A percentile compares a stretch with the other conserved stretches of the same genome.
Conservation (phyloP, 805 yeast species). For the Candida takata region DNA sequence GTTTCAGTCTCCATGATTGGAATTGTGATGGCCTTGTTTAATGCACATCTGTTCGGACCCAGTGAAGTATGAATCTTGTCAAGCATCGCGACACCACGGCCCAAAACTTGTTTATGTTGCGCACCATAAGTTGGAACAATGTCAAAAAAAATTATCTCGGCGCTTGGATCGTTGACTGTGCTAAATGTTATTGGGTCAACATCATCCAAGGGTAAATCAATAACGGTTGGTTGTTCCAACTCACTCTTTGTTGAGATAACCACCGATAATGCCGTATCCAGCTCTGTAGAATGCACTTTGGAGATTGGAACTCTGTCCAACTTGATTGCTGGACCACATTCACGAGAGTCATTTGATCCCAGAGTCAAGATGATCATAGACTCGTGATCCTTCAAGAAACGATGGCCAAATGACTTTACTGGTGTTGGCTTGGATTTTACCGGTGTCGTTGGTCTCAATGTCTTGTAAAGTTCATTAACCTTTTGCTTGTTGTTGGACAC, state of each 20-base stretch:
- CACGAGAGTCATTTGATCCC: constrained; percentile 79
- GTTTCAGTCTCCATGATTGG: constrained; percentile 73
- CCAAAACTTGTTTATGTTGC: constrained; percentile 45
- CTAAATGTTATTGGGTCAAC: constrained; percentile 69
- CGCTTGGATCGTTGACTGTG: constrained; percentile 41
- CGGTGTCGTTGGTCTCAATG: constrained; percentile 11
- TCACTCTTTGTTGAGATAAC: constrained; percentile 38
- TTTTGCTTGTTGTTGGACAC: constrained; percentile 5
- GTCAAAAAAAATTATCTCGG: constrained; percentile 67
- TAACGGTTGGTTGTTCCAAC: constrained; percentile 43
- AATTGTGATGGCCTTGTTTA: constrained; percentile 56
- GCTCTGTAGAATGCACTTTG: constrained; percentile 70
- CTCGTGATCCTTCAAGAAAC: constrained; percentile 51
- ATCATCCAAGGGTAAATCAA: constrained; percentile 82
- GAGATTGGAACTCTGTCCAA: constrained; percentile 70
- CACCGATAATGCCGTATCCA: constrained; percentile 82
- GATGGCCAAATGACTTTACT: constrained; percentile 81
- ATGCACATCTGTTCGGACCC: constrained; percentile 58
- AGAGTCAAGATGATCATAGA: constrained; percentile 72
- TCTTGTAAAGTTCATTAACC: constrained; percentile 12
- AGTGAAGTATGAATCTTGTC: constrained; percentile 56
- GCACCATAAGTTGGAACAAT: constrained; percentile 81
- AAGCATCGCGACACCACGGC: constrained; percentile 77
- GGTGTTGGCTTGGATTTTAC: constrained; percentile 28
- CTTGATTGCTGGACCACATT: constrained; percentile 49